A percentile compares a stretch with the other conserved stretches of the same genome.
phyloP scores from a whole-genome alignment of 2,329 filamentous ascomycete genomes.

The Emergomyces orientalis region DNA sequence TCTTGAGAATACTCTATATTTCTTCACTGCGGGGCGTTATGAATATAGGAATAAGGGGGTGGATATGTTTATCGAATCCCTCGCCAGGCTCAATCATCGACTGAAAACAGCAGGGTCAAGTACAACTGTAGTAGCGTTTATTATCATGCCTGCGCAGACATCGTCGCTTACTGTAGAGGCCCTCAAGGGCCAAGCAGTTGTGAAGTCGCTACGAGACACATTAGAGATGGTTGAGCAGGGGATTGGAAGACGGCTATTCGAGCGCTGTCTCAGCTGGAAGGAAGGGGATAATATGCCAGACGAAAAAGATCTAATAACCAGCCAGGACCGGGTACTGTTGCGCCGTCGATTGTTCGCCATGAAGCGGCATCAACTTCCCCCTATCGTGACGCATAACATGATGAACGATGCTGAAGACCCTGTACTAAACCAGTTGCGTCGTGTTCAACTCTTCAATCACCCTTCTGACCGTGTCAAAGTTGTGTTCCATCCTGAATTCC shows the following conservation, averaged over 20 bases:
- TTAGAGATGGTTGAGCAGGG: slow-evolving; percentile 86
- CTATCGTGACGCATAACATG: slow-evolving; percentile 99
- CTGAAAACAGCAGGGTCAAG: slow-evolving; percentile 79
- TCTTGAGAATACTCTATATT: slow-evolving; percentile 90
- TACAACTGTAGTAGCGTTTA: slow-evolving; percentile 90
- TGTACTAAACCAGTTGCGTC: slow-evolving; percentile 87
- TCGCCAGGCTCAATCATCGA: slow-evolving; percentile 87
- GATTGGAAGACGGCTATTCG: slow-evolving; percentile 88
- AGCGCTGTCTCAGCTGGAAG: slow-evolving; percentile 89
- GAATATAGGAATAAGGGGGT: slow-evolving; percentile 98
- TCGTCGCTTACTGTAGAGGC: slow-evolving; percentile 91
- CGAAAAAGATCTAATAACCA: slow-evolving; percentile 89
- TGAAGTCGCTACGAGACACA: slow-evolving; percentile 90
- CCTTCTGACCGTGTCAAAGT: slow-evolving; percentile 92
- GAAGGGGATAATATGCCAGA: slow-evolving; percentile 89
- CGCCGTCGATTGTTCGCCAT: slow-evolving; percentile 89
- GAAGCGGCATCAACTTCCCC: slow-evolving; percentile 83
- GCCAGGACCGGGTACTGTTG: slow-evolving; percentile 84
- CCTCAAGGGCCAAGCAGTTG: slow-evolving; percentile 90
- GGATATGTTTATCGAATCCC: slow-evolving; percentile 97
- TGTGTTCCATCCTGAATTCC: slow-evolving; percentile 94
- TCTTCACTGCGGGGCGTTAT: slow-evolving; percentile 94
- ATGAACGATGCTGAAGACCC: slow-evolving; percentile 86
- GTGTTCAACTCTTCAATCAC: slow-evolving; percentile 95
- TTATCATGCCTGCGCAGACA: slow-evolving; percentile 97